Base-by-base conservation (phyloP, 257 asterid species). In the Rehmannia glutinosa region DNA sequence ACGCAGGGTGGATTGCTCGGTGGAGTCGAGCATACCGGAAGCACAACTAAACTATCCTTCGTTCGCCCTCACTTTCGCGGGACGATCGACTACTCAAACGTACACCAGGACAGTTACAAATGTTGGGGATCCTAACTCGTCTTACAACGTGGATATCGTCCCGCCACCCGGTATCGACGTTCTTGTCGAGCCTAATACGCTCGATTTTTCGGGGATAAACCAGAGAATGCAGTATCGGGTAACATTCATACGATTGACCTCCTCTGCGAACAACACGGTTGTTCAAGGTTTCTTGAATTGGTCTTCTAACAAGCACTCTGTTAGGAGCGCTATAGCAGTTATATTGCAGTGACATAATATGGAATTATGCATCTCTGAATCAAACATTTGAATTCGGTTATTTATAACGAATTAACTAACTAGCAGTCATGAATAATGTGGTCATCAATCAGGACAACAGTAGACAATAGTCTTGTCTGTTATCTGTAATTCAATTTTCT, bases 101-200 rank as follows among this genome's bases (percentile, higher is more conserved):
- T 81, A 81, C 35, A 71, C 72, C 0, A 51, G 83, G 52, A 71
- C 77, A 8, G 81, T 81, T 13, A 77, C 83, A 9, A 81, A 72
- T 1, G 81, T 81, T 19, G 83, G 86, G 15, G 77, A 68, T 2
- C 61, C 79, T 11, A 45, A 9, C 5, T 77, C 83, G 6, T 43
- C 78, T 8, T 81, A 81, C 54, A 46, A 0, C 0, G 75, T 74
- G 32, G 70, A 32, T 27, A 28, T 75, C 24, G 69, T 35, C 45
- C 71, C 53, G 8, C 86, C 86, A 11, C 47, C 55, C 1, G 83
- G 81, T 0, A 50, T 74, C 12, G 39, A 47, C 19, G 77, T 78
- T 2, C 36, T 1, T 23, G 83, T 78, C 21, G 45, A 71, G 36
- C 86, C 86, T 8, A 0, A 59, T 0, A 19, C 17, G 5, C 50